Base-by-base conservation (phyloP, 805 yeast genomes). In the Starmera amethionina region DNA sequence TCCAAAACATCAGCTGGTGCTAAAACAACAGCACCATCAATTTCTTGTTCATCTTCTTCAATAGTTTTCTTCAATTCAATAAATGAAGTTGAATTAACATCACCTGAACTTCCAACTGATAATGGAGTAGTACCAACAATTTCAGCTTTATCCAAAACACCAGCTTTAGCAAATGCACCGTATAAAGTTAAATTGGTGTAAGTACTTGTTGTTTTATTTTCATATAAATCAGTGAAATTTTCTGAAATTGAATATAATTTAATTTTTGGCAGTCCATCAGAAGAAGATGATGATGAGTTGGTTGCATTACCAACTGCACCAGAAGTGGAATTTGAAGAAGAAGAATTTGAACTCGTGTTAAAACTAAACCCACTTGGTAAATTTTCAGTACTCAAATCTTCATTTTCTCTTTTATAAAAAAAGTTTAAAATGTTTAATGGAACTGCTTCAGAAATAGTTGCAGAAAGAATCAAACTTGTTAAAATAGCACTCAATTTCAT, bases 1-100 rank as follows among this genome's bases (percentile, higher is more conserved):
- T 72, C 77, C 54, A 70, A 57, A 2, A 73, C 63, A 42, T 70
- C 72, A 5, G 75, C 64, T 7, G 74, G 75, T 48, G 70, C 73
- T 2, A 75, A 63, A 13, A 72, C 67, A 31, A 72, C 73, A 11
- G 70, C 59, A 9, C 75, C 77, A 48, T 71, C 73, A 41, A 59
- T 65, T 14, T 38, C 32, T 11, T 37, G 39, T 15, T 43, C 44
- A 1, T 30, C 36, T 16, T 63, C 42, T 37, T 61, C 69, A 13
- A 71, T 59, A 40, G 63, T 58, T 30, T 56, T 44, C 36, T 65
- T 54, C 35, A 71, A 52, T 28, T 48, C 46, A 32, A 65, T 43
- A 28, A 68, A 54, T 37, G 65, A 65, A 8, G 43, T 40, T 16
- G 63, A 55, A 7, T 64, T 65, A 15, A 70, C 53, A 40, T 69